phyloP scores from a whole-genome alignment of 2,329 filamentous ascomycete genomes.

The Diaporthe helianthi region DNA sequence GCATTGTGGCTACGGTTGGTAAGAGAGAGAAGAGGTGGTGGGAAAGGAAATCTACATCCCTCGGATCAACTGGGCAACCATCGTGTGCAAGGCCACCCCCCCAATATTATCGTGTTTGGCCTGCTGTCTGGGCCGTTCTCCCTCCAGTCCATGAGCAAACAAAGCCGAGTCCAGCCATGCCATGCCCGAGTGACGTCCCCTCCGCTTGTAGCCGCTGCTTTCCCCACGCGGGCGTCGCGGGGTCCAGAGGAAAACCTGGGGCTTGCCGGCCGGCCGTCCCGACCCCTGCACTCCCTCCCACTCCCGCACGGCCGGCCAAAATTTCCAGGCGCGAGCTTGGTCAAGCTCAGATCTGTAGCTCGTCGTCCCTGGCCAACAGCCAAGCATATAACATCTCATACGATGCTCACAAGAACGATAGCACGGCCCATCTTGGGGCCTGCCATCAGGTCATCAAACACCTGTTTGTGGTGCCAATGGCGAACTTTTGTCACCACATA shows the following conservation, averaged over 20 bases:
- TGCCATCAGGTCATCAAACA: slow-evolving; percentile 35
- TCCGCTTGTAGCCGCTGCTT: slow-evolving; percentile 38
- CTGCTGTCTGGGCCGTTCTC: slow-evolving; percentile 15
- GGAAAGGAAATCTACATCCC: slow-evolving; percentile 6
- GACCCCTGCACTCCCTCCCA: slow-evolving; percentile 12
- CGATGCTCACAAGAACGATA: slow-evolving; percentile 29
- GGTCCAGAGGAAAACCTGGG: slow-evolving; percentile 11
- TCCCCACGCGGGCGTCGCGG: slow-evolving; percentile 3
- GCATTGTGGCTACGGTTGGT: slow-evolving; percentile 54
- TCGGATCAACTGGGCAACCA: background rate
- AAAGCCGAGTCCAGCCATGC: slow-evolving; percentile 29
- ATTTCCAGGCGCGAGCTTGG: slow-evolving; percentile 14
- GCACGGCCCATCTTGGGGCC: slow-evolving; percentile 5
- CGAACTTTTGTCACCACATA: slow-evolving; percentile 57
- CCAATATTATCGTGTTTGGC: slow-evolving; percentile 8
- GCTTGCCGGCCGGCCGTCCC: slow-evolving; percentile 18
- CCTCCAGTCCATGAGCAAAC: slow-evolving; percentile 12
- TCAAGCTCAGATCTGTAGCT: background rate
- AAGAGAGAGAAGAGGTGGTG: background rate
- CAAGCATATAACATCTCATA: background rate
- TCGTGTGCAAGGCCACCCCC: background rate
- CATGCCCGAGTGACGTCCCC: slow-evolving; percentile 26
- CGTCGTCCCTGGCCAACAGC: background rate
- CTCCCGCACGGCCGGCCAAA: slow-evolving; percentile 19
- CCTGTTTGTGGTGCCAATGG: slow-evolving; percentile 60